phyloP scores from a whole-genome alignment of 139 green algal species.

The Dunaliella sp. region DNA sequence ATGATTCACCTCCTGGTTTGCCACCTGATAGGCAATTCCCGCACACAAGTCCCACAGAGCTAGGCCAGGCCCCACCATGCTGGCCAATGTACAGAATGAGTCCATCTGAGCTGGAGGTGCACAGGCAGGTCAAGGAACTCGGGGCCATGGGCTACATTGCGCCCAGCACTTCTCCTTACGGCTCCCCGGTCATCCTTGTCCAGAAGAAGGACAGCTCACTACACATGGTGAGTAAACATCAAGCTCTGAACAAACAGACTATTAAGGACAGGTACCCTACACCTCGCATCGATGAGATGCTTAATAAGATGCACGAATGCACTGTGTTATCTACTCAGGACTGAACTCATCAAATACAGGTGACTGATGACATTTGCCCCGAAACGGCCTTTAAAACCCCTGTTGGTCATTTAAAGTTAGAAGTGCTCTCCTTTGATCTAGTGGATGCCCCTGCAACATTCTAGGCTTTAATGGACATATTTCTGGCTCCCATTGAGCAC shows the following conservation, averaged over 20 bases:
- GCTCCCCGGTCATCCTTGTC: slow-evolving; percentile 15
- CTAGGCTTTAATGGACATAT: slow-evolving; percentile 41
- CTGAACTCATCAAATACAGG: slow-evolving; percentile 18
- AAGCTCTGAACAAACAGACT: background rate
- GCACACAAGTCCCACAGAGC: slow-evolving; percentile 17
- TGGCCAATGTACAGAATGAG: slow-evolving; percentile 9
- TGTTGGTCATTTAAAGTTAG: slow-evolving; percentile 35
- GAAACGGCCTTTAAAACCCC: slow-evolving; percentile 31
- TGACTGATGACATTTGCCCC: background rate
- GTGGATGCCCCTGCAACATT: slow-evolving; percentile 55
- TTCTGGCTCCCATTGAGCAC: slow-evolving; percentile 15
- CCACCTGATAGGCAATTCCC: slow-evolving; percentile 5
- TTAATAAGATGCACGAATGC: slow-evolving; percentile 32
- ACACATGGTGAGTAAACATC: slow-evolving; percentile 13
- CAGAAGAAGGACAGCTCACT: slow-evolving; percentile 17
- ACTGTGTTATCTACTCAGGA: slow-evolving; percentile 38
- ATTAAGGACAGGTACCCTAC: slow-evolving; percentile 33
- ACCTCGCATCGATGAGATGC: slow-evolving; percentile 42
- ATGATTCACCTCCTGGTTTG: background rate
- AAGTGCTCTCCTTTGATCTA: slow-evolving; percentile 43
- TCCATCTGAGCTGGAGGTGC: background rate
- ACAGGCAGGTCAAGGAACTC: slow-evolving; percentile 1
- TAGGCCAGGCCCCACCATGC: slow-evolving; percentile 2
- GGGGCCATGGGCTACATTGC: slow-evolving; percentile 7
- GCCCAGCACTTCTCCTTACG: slow-evolving; percentile 8